Evolutionary conservation across 2,329 filamentous ascomycete species (phyloP), one percentile per base, ranked within the genome.

Genomic region (Penicillium sp.): DNA sequence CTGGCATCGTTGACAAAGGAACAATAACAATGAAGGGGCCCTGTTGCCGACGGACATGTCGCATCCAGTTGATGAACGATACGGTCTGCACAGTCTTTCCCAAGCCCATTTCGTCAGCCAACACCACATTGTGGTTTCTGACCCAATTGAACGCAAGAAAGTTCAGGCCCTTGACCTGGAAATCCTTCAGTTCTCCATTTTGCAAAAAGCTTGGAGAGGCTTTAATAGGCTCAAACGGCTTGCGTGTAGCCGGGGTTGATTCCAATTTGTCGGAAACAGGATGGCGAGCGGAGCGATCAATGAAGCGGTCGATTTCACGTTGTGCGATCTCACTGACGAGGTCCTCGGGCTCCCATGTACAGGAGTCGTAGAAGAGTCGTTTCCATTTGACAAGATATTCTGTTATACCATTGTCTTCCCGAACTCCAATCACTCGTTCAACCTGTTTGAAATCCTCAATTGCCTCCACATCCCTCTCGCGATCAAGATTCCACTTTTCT

Each of bases 301-400:
- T 80, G 73, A 90, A 98, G 68, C 91, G 89, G 71, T 98, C 93
- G 67, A 99, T 93, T 77, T 96, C 91, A 68, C 87, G 85, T 74
- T 97, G 92, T 48, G 93, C 91, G 52, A 91, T 85, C 31, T 86
- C 79, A 70, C 87, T 90, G 66, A 98, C 85, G 33, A 93, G 82
- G 6, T 85, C 82, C 39, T 87, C 90, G 42, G 81, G 77, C 73
- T 99, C 95, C 96, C 96, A 99, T 2, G 96, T 99, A 76, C 90
- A 96, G 61, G 88, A 88, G 67, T 98, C 93, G 71, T 99, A 99
- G 52, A 89, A 90, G 51, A 98, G 84, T 11, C 91, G 90, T 76
- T 95, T 96, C 92, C 95, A 99, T 78, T 99, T 99, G 75, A 98
- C 89, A 63, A 88, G 91, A 74, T 99, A 99, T 72, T 98, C 91